A percentile compares a stretch with the other conserved stretches of the same genome.
Evolutionary conservation across 306 rosid species (phyloP).

Genomic region (Ziziphus jujuba): DNA sequence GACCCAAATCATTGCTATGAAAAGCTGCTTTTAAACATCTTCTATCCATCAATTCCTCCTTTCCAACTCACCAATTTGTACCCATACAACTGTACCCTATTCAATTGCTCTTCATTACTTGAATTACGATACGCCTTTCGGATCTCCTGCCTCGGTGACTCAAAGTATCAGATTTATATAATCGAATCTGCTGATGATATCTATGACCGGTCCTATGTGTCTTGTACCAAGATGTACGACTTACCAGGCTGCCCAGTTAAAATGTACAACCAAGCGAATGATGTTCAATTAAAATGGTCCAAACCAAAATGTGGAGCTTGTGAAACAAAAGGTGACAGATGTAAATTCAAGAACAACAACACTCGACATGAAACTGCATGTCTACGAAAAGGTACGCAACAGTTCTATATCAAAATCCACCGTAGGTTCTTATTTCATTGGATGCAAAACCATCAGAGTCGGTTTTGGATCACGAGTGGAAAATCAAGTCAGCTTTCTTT

Average conservation of each 20-base stretch:
- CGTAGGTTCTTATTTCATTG: too few relatives aligned
- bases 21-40: not conserved
- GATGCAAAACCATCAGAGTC: too few relatives aligned
- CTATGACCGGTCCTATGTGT: not conserved
- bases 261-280: not conserved
- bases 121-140: not conserved
- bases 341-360: slow-evolving; percentile 25
- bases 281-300: slow-evolving; percentile 25
- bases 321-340: slow-evolving; percentile 24
- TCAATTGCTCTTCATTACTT: slow-evolving; percentile 4
- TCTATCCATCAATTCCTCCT: slow-evolving; percentile 2
- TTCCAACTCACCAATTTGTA: not conserved
- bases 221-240: slow-evolving; percentile 1
- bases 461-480: too few relatives aligned
- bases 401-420: not conserved
- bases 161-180: not conserved
- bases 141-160: not conserved
- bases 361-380: slow-evolving; percentile 1
- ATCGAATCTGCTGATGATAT: not conserved
- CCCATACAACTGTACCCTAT: not conserved
- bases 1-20: too few relatives aligned
- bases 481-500: too few relatives aligned
- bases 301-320: slow-evolving; percentile 35
- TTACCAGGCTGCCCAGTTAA: not conserved
- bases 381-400: not conserved